Percentiles rank a stretch among this genome's conserved stretches.
These are phyloP conservation scores for Lichtheimia hyalospora DNA, from an alignment of 371 early-diverging fungal genomes.

Conservation along the genomic window DNA sequence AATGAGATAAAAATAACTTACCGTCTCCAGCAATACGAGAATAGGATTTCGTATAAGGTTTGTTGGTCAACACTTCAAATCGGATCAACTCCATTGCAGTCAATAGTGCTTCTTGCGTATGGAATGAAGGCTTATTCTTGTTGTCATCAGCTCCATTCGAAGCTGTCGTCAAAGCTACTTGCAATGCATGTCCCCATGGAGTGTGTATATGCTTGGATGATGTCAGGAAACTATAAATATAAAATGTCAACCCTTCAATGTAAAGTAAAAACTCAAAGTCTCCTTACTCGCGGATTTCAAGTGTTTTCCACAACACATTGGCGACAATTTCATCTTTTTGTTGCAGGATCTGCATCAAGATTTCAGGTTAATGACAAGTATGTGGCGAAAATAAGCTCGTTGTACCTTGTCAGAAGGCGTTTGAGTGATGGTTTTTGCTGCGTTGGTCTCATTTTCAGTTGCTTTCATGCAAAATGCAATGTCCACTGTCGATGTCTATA, in stretches of 20 bases:
- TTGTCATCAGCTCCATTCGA: not conserved
- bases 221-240: slow-evolving; percentile 39
- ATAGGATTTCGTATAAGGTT: slow-evolving; percentile 54
- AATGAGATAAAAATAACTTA: slow-evolving; percentile 5
- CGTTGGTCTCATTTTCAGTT: slow-evolving; percentile 33
- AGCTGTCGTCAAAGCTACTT: slow-evolving; percentile 22
- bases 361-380: not conserved
- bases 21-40: slow-evolving; percentile 41
- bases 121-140: slow-evolving; percentile 11
- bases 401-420: slow-evolving; percentile 24
- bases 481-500: slow-evolving; percentile 33
- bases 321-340: slow-evolving; percentile 55
- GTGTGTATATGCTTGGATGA: slow-evolving; percentile 48
- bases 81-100: slow-evolving; percentile 64
- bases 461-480: slow-evolving; percentile 46
- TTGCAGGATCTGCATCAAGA: slow-evolving; percentile 22
- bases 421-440: slow-evolving; percentile 38
- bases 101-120: slow-evolving; percentile 56
- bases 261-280: not conserved
- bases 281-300: slow-evolving; percentile 56
- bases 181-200: slow-evolving; percentile 49
- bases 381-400: not conserved
- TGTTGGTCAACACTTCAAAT: slow-evolving; percentile 52
- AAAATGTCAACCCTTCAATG: not conserved
- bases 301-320: slow-evolving; percentile 48